Percentiles rank a stretch among this genome's conserved stretches.
Conservation (phyloP, 345 rosid genomes). For the Turritis glabra region DNA sequence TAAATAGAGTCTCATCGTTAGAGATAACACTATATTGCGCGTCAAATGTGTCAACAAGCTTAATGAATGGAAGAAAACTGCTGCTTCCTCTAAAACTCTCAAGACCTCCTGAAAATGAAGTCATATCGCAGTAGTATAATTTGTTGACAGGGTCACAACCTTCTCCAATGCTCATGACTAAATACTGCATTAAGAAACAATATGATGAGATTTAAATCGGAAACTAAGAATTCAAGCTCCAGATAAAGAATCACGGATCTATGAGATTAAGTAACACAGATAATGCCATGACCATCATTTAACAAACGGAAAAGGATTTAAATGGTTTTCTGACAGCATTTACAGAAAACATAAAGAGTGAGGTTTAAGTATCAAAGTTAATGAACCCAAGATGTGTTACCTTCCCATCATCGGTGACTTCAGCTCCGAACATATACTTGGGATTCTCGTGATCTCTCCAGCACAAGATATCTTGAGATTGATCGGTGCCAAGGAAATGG, state of each 20-base stretch:
- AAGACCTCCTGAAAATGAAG: slow-evolving; percentile 65
- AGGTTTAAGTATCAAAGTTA: not conserved
- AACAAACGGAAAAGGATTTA: not conserved
- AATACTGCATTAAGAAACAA: slow-evolving; percentile 58
- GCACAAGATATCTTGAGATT: slow-evolving; percentile 84
- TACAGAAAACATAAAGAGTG: not conserved
- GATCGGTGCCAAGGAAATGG: slow-evolving; percentile 80
- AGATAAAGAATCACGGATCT: not conserved
- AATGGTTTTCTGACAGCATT: not conserved
- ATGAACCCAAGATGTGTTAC: slow-evolving; percentile 35
- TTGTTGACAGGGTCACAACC: slow-evolving; percentile 86
- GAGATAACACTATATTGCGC: slow-evolving; percentile 67
- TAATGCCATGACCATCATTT: not conserved
- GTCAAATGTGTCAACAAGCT: slow-evolving; percentile 70
- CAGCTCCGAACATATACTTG: slow-evolving; percentile 52
- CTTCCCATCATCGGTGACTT: slow-evolving; percentile 84
- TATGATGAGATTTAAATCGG: not conserved
- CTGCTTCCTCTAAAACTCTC: slow-evolving; percentile 61
- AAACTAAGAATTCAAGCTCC: not conserved
- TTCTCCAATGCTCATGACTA: slow-evolving; percentile 57
- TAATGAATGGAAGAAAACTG: slow-evolving; percentile 64
- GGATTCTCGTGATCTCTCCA: slow-evolving; percentile 89
- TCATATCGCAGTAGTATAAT: slow-evolving; percentile 70
- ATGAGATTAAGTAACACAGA: not conserved
- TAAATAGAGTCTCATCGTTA: slow-evolving; percentile 76